Conservation (phyloP, 1,284 basidiomycete species). For the Stereum hirsutum region DNA sequence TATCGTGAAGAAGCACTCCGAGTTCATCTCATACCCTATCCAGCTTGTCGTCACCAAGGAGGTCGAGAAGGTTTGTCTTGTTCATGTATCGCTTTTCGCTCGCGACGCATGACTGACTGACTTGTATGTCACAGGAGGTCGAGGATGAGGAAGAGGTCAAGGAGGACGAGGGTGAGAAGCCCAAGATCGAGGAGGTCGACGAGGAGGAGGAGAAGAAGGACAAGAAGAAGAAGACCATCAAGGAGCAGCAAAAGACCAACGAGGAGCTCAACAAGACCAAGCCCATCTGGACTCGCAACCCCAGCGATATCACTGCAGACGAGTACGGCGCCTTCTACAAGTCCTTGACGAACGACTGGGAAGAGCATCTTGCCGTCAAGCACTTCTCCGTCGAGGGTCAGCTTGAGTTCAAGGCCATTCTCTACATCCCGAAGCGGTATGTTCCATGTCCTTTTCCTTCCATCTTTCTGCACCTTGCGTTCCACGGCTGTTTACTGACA, state of each 20-base stretch:
- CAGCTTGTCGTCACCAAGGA: conserved; percentile 99
- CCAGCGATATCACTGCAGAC: conserved; percentile 85
- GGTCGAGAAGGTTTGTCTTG: conserved; percentile 78
- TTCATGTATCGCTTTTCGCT: not conserved
- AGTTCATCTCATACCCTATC: conserved; percentile 99
- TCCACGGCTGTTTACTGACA: not conserved
- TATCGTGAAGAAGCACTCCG: conserved; percentile 99
- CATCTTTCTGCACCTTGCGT: not conserved
- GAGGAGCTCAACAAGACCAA: conserved; percentile 99
- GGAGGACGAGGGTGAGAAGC: conserved; percentile 60
- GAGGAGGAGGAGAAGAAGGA: conserved; percentile 80
- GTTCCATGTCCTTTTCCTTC: conserved; percentile 17
- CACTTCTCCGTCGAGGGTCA: conserved; percentile 99
- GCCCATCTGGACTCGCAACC: conserved; percentile 99
- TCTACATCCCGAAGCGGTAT: conserved; percentile 93
- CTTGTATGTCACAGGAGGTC: conserved; percentile 54
- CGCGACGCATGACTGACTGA: not conserved
- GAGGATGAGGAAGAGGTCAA: conserved; percentile 60
- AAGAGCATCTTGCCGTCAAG: conserved; percentile 98
- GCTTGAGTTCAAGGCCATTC: conserved; percentile 99
- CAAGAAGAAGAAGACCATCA: conserved; percentile 98
- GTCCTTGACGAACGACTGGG: conserved; percentile 99
- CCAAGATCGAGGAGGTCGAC: conserved; percentile 75
- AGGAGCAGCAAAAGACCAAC: conserved; percentile 83
- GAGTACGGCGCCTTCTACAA: conserved; percentile 99